Percentiles rank a stretch among this genome's conserved stretches.
Conservation (phyloP, 2,329 filamentous ascomycete species). For the Thielaviopsis ethacetica region DNA sequence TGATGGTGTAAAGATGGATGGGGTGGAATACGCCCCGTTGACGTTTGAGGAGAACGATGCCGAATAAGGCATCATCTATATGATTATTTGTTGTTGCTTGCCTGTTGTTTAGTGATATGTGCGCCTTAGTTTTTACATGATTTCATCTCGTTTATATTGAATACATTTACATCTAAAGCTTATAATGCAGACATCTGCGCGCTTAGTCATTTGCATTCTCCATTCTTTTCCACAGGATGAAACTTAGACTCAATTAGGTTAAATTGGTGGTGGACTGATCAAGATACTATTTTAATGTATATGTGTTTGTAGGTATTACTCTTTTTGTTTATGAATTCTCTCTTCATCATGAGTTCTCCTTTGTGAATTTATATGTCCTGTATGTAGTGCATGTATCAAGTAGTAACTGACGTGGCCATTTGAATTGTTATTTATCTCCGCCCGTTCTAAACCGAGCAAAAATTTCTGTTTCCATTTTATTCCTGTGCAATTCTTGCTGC, state of each 20-base stretch:
- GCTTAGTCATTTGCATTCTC: background rate
- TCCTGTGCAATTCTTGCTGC: no score
- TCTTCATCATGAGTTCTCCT: no score
- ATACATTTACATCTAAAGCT: no score
- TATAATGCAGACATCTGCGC: background rate
- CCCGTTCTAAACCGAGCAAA: no score
- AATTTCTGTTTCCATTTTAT: no score
- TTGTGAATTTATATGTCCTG: no score
- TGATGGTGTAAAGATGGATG: slow-evolving; percentile 29
- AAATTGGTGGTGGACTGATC: background rate
- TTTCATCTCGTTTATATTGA: background rate
- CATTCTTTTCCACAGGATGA: background rate
- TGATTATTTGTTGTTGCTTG: background rate
- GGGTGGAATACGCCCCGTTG: slow-evolving; percentile 9
- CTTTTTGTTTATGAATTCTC: no score
- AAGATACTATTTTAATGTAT: background rate
- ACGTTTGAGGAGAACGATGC: background rate
- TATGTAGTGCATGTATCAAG: no score
- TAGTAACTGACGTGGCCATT: no score
- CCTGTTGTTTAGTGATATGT: background rate
- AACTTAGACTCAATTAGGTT: background rate
- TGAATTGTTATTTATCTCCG: no score
- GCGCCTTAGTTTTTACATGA: background rate
- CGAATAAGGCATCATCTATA: background rate
- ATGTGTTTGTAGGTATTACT: no score